Conservation (phyloP, 2,329 filamentous ascomycete species). For the Colletotrichum filicis region DNA sequence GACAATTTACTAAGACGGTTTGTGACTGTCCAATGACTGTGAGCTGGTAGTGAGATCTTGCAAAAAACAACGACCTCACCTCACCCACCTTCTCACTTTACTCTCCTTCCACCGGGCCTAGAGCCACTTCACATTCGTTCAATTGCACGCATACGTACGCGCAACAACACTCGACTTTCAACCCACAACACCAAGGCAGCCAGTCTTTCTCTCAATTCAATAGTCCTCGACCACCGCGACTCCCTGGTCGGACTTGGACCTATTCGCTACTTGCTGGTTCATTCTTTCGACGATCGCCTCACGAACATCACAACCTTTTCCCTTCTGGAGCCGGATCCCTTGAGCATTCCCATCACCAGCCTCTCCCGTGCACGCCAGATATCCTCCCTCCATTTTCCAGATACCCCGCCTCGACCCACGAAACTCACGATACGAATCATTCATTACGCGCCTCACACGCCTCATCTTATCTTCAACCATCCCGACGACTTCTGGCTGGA, state of each 20-base stretch:
- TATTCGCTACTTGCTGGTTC: conserved; percentile 22
- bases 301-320: conserved; percentile 2
- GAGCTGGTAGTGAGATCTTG: conserved; percentile 31
- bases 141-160: conserved; percentile 2
- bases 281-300: conserved; percentile 29
- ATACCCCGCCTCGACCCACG: conserved; percentile 24
- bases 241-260: conserved; percentile 23
- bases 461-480: not conserved
- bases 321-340: not conserved
- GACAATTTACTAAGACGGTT: conserved; percentile 9
- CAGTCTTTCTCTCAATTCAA: conserved; percentile 4
- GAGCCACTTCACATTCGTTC: conserved; percentile 35
- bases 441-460: not conserved
- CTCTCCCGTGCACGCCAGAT: not conserved
- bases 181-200: not conserved
- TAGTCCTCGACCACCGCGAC: conserved; percentile 3
- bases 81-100: conserved; percentile 33
- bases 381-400: conserved; percentile 10
- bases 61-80: conserved; percentile 10
- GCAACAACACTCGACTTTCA: conserved; percentile 1
- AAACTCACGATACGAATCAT: conserved; percentile 21
- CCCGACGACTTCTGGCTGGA: conserved; percentile 24
- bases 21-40: conserved; percentile 18
- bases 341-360: conserved; percentile 17
- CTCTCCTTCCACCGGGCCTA: conserved; percentile 32